Conservation (phyloP, 257 asterid genomes). For the Capsicum baccatum region DNA sequence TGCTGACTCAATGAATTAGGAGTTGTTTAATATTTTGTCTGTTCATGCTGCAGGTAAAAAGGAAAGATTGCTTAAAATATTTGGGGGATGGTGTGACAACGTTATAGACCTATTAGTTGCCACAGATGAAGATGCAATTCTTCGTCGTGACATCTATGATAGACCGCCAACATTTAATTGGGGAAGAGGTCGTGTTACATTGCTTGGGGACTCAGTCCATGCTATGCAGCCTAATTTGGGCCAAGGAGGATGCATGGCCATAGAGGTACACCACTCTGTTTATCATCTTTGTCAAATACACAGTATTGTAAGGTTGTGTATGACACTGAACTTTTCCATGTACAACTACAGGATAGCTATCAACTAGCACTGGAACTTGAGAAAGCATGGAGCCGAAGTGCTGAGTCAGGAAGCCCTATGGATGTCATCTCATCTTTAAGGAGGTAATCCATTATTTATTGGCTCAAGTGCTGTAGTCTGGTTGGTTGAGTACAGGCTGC, state of each 20-base stretch:
- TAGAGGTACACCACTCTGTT: conserved; percentile 61
- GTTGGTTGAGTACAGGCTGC: neutral
- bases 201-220: conserved; percentile 97
- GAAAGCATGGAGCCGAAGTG: conserved; percentile 59
- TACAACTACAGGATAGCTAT: conserved; percentile 70
- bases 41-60: conserved; percentile 69
- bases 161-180: conserved; percentile 69
- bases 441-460: conserved; percentile 45
- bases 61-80: conserved; percentile 74
- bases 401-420: conserved; percentile 52
- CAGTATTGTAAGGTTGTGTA: neutral
- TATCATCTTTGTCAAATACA: neutral
- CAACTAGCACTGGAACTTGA: conserved; percentile 91
- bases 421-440: conserved; percentile 69
- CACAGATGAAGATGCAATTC: conserved; percentile 88
- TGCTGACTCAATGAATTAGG: neutral
- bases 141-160: conserved; percentile 95
- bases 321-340: conserved; percentile 21
- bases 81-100: conserved; percentile 94
- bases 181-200: conserved; percentile 95
- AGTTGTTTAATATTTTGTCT: neutral
- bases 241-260: conserved; percentile 99
- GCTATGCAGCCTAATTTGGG: conserved; percentile 99
- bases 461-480: neutral
- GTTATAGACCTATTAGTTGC: conserved; percentile 79